phyloP scores from a whole-genome alignment of 2,329 filamentous ascomycete genomes.

The Cytospora paraplurivora region DNA sequence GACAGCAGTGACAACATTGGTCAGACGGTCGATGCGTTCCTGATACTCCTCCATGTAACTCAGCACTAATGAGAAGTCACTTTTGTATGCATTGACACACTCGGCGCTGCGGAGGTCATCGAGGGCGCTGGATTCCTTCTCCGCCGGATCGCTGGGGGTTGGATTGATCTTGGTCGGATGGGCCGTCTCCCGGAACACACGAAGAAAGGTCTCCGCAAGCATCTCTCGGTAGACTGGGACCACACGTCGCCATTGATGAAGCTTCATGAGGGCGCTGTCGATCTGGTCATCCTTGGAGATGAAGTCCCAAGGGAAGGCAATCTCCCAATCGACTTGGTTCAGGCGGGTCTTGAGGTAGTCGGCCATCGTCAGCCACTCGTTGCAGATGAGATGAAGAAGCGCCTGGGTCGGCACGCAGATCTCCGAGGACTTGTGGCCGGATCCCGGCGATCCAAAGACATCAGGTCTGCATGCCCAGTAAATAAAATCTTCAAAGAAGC shows the following conservation, averaged over 20 bases:
- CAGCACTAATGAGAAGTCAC: conserved; percentile 34
- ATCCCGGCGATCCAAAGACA: conserved; percentile 18
- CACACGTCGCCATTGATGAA: conserved; percentile 34
- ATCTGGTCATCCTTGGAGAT: conserved; percentile 30
- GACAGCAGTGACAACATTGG: conserved; percentile 37
- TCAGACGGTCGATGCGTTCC: conserved; percentile 38
- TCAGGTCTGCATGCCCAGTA: conserved; percentile 33
- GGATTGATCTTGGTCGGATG: conserved; percentile 17
- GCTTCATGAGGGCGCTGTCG: conserved; percentile 32
- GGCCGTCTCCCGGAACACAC: conserved; percentile 28
- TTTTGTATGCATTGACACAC: conserved; percentile 29
- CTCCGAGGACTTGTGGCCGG: conserved; percentile 12
- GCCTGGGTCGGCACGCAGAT: conserved; percentile 31
- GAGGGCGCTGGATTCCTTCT: not conserved
- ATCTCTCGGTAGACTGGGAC: conserved; percentile 36
- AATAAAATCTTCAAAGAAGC: conserved; percentile 34
- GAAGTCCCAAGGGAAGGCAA: conserved; percentile 33
- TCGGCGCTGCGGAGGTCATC: conserved; percentile 13
- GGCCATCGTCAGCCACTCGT: conserved; percentile 35
- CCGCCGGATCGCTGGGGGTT: not conserved
- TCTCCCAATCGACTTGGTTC: conserved; percentile 35
- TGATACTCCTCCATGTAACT: conserved; percentile 38
- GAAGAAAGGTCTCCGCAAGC: conserved; percentile 33
- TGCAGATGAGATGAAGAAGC: conserved; percentile 34
- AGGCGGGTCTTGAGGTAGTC: conserved; percentile 37